phyloP scores from a whole-genome alignment of 768 basidiomycete genomes.

The Pulveroboletus sp. region DNA sequence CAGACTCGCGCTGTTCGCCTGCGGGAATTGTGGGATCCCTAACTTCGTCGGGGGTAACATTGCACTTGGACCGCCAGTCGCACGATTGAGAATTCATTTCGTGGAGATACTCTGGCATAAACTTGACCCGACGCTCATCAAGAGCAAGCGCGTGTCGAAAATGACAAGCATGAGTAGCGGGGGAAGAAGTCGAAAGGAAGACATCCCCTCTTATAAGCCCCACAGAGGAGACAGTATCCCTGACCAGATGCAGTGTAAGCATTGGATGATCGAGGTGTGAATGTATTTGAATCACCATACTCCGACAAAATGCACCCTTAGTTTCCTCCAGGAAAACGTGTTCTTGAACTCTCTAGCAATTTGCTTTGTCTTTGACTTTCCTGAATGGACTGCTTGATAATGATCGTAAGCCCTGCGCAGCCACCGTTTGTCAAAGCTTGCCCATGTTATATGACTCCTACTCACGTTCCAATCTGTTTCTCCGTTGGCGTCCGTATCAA shows the following conservation, averaged over 20 bases:
- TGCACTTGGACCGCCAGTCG: constrained; percentile 10
- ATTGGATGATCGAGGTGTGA: neutral
- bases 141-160: constrained; percentile 47
- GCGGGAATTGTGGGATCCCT: neutral
- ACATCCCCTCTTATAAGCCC: constrained; percentile 45
- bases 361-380: constrained; percentile 17
- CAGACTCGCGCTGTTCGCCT: neutral
- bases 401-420: constrained; percentile 16
- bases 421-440: neutral
- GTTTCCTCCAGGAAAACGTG: constrained; percentile 40
- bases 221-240: constrained; percentile 68
- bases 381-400: constrained; percentile 14
- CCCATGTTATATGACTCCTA: neutral
- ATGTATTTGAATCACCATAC: constrained; percentile 37
- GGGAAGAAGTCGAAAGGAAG: constrained; percentile 51
- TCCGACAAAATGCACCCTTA: constrained; percentile 48
- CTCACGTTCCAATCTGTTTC: constrained; percentile 31
- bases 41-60: neutral
- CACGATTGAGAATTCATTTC: constrained; percentile 25
- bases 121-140: constrained; percentile 44
- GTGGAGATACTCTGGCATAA: constrained; percentile 41
- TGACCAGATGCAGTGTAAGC: constrained; percentile 16
- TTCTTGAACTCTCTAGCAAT: constrained; percentile 36
- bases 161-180: constrained; percentile 49
- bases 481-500: constrained; percentile 18